A percentile compares a stretch with the other conserved stretches of the same genome.
Evolutionary conservation across 305 asterid genomes (phyloP).

Genomic region (Fraxinus sp.): DNA sequence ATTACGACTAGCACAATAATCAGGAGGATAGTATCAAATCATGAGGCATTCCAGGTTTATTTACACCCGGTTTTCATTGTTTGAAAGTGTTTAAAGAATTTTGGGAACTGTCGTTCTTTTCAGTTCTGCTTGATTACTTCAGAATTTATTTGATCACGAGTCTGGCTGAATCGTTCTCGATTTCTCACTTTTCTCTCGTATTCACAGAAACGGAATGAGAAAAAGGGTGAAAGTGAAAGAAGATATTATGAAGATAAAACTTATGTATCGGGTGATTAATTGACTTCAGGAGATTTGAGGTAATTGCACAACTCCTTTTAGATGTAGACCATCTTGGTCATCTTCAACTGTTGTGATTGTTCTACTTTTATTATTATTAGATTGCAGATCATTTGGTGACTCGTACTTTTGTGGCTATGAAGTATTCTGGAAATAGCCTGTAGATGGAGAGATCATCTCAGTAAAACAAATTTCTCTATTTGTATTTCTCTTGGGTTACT

Average conservation of each 20-base stretch:
- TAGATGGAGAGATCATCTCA: slow-evolving; percentile 18
- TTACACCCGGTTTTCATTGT: slow-evolving; percentile 4
- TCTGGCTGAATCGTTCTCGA: not conserved
- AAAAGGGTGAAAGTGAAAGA: slow-evolving; percentile 81
- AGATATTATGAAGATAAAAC: slow-evolving; percentile 84
- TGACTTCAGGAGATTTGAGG: slow-evolving; percentile 34
- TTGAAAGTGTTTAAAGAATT: slow-evolving; percentile 8
- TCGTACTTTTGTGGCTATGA: slow-evolving; percentile 23
- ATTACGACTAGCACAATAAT: slow-evolving; percentile 93
- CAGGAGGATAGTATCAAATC: slow-evolving; percentile 89
- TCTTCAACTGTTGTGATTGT: slow-evolving; percentile 8
- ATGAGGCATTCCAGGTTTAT: slow-evolving; percentile 87
- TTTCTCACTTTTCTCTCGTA: slow-evolving; percentile 1
- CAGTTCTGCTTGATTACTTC: slow-evolving; percentile 4
- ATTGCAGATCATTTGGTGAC: slow-evolving; percentile 20
- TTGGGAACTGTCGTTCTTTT: slow-evolving; percentile 13
- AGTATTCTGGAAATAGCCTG: slow-evolving; percentile 26
- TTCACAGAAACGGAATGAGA: slow-evolving; percentile 88
- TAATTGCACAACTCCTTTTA: slow-evolving; percentile 26
- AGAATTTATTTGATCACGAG: slow-evolving; percentile 19
- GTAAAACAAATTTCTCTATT: slow-evolving; percentile 12
- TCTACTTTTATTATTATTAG: slow-evolving; percentile 23
- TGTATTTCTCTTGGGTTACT: slow-evolving; percentile 7
- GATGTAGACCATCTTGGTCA: not conserved
- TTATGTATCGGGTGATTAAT: slow-evolving; percentile 73